Evolutionary conservation across 23 red algal genomes (phyloP).

Genomic region (Cyanidioschyzon merolae): DNA sequence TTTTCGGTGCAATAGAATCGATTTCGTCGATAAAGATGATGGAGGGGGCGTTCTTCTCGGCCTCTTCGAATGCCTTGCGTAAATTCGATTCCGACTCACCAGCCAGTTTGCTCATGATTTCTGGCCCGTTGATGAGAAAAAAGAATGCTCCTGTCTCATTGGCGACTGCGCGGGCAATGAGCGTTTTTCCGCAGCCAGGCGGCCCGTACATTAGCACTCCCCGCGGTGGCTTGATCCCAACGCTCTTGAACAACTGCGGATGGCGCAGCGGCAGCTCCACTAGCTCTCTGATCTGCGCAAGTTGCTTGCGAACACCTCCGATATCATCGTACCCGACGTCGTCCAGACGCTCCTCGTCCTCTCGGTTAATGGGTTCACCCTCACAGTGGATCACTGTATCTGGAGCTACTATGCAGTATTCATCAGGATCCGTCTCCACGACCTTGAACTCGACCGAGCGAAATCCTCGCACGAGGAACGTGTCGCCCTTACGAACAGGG

Average conservation of each 20-base stretch:
- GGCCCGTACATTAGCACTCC: conserved; percentile 97
- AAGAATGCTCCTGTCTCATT: conserved; percentile 99
- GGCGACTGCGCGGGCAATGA: conserved; percentile 96
- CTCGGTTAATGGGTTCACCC: conserved; percentile 89
- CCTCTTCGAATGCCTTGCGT: conserved; percentile 98
- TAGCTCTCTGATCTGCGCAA: conserved; percentile 99
- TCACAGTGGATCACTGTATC: conserved; percentile 99
- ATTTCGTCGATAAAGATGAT: conserved; percentile 99
- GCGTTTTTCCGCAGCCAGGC: conserved; percentile 89
- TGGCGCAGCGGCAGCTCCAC: conserved; percentile 96
- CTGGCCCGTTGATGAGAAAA: conserved; percentile 98
- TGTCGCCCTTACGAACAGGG: conserved; percentile 94
- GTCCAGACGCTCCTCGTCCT: conserved; percentile 95
- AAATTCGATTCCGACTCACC: conserved; percentile 94
- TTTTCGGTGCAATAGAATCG: conserved; percentile 97
- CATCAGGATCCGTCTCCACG: conserved; percentile 97
- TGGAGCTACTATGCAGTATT: conserved; percentile 97
- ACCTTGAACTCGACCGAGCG: conserved; percentile 98
- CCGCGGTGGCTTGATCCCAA: conserved; percentile 93
- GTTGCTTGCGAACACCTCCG: conserved; percentile 90
- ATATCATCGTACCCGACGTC: conserved; percentile 99
- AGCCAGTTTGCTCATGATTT: conserved; percentile 98
- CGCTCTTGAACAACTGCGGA: conserved; percentile 94
- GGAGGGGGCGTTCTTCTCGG: conserved; percentile 97
- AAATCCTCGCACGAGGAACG: conserved; percentile 89